Evolutionary conservation across 2,329 filamentous ascomycete genomes (phyloP).

Genomic region (Pestalotiopsis sp.): DNA sequence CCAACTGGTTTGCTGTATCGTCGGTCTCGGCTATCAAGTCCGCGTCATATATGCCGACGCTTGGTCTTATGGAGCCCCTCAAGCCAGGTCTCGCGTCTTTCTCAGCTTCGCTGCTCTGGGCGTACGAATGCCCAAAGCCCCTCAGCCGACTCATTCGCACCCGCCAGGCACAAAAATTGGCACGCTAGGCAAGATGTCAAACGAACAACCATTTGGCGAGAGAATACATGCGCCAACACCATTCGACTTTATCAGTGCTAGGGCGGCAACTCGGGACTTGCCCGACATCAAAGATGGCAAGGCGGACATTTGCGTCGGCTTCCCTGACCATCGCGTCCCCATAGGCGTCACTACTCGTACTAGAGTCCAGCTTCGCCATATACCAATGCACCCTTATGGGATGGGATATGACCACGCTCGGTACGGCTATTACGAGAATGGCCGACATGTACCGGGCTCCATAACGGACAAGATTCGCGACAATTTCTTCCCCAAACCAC

Average conservation of each 20-base stretch:
- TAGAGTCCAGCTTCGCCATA: conserved; percentile 52
- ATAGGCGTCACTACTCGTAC: conserved; percentile 39
- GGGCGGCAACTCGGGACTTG: conserved; percentile 60
- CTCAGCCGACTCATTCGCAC: conserved; percentile 65
- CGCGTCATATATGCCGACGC: conserved; percentile 70
- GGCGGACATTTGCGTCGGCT: conserved; percentile 61
- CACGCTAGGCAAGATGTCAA: conserved; percentile 61
- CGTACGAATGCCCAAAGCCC: conserved; percentile 55
- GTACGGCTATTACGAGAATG: conserved; percentile 32
- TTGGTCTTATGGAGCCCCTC: conserved; percentile 68
- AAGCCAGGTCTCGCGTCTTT: conserved; percentile 70
- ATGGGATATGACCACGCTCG: conserved; percentile 55
- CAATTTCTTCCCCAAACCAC: conserved; percentile 37
- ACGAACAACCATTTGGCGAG: conserved; percentile 61
- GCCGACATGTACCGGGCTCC: background rate
- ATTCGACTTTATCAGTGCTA: conserved; percentile 59
- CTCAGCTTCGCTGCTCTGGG: conserved; percentile 73
- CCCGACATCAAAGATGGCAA: conserved; percentile 65
- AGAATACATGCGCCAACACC: conserved; percentile 56
- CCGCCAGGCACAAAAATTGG: conserved; percentile 35
- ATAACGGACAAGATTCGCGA: background rate
- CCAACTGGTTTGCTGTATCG: conserved; percentile 72
- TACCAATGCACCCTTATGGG: conserved; percentile 62
- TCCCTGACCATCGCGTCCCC: conserved; percentile 69
- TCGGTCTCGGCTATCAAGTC: conserved; percentile 78